phyloP scores from a whole-genome alignment of 1,284 basidiomycete species.

The Cryptococcus sp. region DNA sequence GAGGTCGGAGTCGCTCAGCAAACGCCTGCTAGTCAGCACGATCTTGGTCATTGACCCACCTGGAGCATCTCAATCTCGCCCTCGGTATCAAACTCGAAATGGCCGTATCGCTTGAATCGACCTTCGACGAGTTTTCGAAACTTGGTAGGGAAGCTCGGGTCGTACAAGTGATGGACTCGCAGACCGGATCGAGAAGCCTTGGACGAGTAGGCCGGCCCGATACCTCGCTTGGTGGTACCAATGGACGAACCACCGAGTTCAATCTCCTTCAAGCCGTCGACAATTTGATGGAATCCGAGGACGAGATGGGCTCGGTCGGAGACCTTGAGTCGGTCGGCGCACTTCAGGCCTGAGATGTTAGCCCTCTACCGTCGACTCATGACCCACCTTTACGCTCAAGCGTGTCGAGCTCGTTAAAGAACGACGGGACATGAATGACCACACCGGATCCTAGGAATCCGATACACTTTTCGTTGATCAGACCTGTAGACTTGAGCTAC shows the following conservation, averaged over 20 bases:
- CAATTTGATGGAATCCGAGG: constrained; percentile 99
- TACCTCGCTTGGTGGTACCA: constrained; percentile 95
- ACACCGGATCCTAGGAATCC: constrained; percentile 91
- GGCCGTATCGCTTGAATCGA: constrained; percentile 93
- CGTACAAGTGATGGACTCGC: constrained; percentile 93
- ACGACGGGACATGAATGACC: constrained; percentile 90
- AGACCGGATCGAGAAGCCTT: constrained; percentile 96
- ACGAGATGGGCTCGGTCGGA: constrained; percentile 96
- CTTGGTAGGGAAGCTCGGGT: constrained; percentile 80
- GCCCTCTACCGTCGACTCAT: not conserved
- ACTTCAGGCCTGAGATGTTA: constrained; percentile 65
- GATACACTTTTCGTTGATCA: constrained; percentile 81
- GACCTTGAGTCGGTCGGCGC: constrained; percentile 77
- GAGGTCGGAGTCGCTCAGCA: constrained; percentile 78
- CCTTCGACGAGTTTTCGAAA: constrained; percentile 96
- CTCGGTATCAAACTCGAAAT: constrained; percentile 98
- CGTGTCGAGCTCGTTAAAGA: constrained; percentile 88
- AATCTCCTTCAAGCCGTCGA: constrained; percentile 96
- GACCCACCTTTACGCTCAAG: constrained; percentile 72
- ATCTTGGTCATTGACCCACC: constrained; percentile 46
- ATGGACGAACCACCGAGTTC: constrained; percentile 92
- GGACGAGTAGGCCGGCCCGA: constrained; percentile 95
- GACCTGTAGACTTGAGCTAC: constrained; percentile 52
- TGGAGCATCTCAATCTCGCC: constrained; percentile 90
- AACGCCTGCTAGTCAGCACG: constrained; percentile 55